Evolutionary conservation across 1,284 basidiomycete species (phyloP), one percentile per base, ranked within the genome.

Genomic region (Peniophora sp.): DNA sequence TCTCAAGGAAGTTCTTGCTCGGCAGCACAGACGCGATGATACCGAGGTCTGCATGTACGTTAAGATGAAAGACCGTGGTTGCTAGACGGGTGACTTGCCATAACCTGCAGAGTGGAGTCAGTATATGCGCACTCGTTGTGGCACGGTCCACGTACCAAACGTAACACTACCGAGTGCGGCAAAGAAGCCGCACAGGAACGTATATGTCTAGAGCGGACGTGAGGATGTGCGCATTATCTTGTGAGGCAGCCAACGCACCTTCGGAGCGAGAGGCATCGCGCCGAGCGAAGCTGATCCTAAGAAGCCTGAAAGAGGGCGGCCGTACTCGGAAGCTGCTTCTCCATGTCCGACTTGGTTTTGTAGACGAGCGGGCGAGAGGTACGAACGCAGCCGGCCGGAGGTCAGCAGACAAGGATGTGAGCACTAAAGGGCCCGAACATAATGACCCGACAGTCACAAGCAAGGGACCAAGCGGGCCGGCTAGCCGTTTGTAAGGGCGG

Each of bases 101-200:
- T 57, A 14, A 72, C 65, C 38, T 41, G 19, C n/a, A 8, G 5
- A 20, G 16, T n/a, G 38, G 16, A 41, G 16, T n/a, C 8, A 20
- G n/a, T 41, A 41, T 41, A 6, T 17, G n/a, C 38, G 38, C 63
- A 67, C 11, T 67, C 68, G 44, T 74, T 73, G 54, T 71, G 67
- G 55, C 67, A 69, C 17, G 71, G 61, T 55, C 73, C 67, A 52
- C 69, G 63, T 14, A 41, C 72, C 71, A 50, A 69, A 68, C 20
- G 63, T 60, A 17, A 57, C 54, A 36, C 57, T 55, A 53, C 68
- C 57, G 36, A 71, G 67, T 63, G 53, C 70, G 11, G 76, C 80
- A 55, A 83, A 83, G 50, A 79, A 68, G 23, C 79, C 81, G 58
- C 79, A 82, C 5, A 81, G 66, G 71, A 79, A 80, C n/a, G 78